phyloP scores from a whole-genome alignment of 768 basidiomycete genomes.

The Rhizopogon salebrosus region DNA sequence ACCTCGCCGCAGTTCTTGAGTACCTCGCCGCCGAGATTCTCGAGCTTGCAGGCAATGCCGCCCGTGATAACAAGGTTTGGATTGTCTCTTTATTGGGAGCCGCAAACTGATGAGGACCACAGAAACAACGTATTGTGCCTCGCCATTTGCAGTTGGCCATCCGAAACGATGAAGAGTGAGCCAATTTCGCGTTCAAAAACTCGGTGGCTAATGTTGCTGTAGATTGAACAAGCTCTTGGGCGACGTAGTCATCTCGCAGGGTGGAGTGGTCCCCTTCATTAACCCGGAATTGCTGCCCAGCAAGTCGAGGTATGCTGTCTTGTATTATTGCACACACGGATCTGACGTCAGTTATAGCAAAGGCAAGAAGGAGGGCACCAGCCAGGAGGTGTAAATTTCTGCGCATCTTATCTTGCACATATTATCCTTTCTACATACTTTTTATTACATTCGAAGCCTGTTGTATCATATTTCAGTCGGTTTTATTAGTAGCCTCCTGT shows the following conservation, averaged over 20 bases:
- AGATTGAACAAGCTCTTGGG: constrained; percentile 80
- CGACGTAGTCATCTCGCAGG: constrained; percentile 84
- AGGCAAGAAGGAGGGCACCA: constrained; percentile 29
- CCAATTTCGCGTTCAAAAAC: background rate
- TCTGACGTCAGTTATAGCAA: constrained; percentile 20
- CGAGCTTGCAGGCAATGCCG: constrained; percentile 86
- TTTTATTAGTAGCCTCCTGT: constrained; percentile 1
- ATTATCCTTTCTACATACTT: constrained; percentile 14
- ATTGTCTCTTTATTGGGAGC: background rate
- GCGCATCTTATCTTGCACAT: constrained; percentile 1
- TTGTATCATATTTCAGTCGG: constrained; percentile 24
- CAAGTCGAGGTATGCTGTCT: constrained; percentile 21
- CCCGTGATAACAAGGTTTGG: constrained; percentile 29
- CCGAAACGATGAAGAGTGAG: constrained; percentile 83
- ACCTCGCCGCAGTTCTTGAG: constrained; percentile 87
- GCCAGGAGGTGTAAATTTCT: constrained; percentile 25
- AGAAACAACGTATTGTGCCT: constrained; percentile 93
- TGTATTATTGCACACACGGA: background rate
- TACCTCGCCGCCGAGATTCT: constrained; percentile 93
- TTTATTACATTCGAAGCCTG: constrained; percentile 23
- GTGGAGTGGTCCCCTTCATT: constrained; percentile 76
- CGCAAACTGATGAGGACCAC: background rate
- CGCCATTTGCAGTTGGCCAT: constrained; percentile 91
- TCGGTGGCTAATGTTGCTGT: background rate
- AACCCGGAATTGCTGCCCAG: constrained; percentile 37